Evolutionary conservation across 2,329 filamentous ascomycete species (phyloP), one percentile per base, ranked within the genome.

Genomic region (Ilyonectria destructans): DNA sequence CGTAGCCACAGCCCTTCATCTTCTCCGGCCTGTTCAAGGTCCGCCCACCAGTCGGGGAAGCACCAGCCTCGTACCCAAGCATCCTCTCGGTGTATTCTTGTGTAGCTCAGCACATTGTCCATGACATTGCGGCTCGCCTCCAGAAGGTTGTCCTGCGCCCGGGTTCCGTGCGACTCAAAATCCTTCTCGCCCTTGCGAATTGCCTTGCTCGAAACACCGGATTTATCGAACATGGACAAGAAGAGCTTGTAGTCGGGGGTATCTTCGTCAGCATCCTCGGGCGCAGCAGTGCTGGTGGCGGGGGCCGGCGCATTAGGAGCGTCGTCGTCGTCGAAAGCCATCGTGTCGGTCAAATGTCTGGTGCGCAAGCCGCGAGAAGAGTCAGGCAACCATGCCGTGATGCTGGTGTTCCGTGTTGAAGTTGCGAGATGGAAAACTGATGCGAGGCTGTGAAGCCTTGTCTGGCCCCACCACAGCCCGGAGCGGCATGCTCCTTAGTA

Each of bases 121-220:
- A 99, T 96, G 21, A 95, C 96, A 73, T 88, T 87, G 62, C 96
- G 91, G 69, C 94, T 97, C 54, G 93, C 89, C 77, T 94, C 92
- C 58, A 99, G 90, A 9, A 92, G 89, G 64, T 88, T 87, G 71
- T 92, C 90, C 81, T 99, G 96, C 35, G 93, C 90, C 35, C 89
- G 88, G 2, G 96, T 98, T 55, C 93, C 93, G 82, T 98, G 95
- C 31, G 93, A 91, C 82, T 98, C 96, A 80, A 98, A 99, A 83
- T 99, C 96, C 81, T 99, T 99, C 80, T 97, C 95, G 68, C 96
- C 96, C 71, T 95, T 94, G 72, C 96, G 95, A 40, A 97, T 94
- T 12, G 95, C 88, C 74, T 90, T 89, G 58, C 85, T 81, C 9
- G 86, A 87, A 49, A 86, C 81, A 54, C 84, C 82, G 60, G 84